Evolutionary conservation across 345 rosid species (phyloP).

Genomic region (Nephelium lappaceum): DNA sequence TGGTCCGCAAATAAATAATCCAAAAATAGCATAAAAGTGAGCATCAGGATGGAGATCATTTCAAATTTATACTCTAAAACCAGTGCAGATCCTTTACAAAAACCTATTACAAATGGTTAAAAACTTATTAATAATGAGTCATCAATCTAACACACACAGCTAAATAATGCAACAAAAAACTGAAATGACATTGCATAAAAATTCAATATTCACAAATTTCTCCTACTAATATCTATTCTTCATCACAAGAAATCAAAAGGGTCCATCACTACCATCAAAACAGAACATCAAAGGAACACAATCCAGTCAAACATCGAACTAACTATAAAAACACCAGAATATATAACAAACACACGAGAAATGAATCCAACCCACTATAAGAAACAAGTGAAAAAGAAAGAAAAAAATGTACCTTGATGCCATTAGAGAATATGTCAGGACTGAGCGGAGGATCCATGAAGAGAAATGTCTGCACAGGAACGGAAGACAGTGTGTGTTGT

Average conservation of each 20-base stretch:
- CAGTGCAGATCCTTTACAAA: not conserved
- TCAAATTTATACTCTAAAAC: not conserved
- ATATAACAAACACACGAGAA: not conserved
- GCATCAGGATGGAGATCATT: not conserved
- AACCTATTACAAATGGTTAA: not conserved
- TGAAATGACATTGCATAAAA: not conserved
- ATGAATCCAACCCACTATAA: not conserved
- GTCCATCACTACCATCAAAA: not conserved
- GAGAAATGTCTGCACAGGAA: not conserved
- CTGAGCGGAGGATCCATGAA: conserved; percentile 27
- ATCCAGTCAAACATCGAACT: not conserved
- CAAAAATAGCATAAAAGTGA: not conserved
- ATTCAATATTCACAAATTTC: not conserved
- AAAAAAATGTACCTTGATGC: conserved; percentile 25
- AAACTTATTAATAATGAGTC: not conserved
- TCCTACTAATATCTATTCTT: not conserved
- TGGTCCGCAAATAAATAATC: not conserved
- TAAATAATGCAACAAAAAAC: not conserved
- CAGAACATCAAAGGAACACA: not conserved
- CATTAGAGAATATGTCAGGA: conserved; percentile 4
- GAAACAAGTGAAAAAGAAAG: not conserved
- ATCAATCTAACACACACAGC: not conserved
- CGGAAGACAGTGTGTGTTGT: not conserved
- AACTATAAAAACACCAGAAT: not conserved
- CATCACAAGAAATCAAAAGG: not conserved